Conservation (phyloP, 2,329 filamentous ascomycete species). For the Xylariaceae sp. region DNA sequence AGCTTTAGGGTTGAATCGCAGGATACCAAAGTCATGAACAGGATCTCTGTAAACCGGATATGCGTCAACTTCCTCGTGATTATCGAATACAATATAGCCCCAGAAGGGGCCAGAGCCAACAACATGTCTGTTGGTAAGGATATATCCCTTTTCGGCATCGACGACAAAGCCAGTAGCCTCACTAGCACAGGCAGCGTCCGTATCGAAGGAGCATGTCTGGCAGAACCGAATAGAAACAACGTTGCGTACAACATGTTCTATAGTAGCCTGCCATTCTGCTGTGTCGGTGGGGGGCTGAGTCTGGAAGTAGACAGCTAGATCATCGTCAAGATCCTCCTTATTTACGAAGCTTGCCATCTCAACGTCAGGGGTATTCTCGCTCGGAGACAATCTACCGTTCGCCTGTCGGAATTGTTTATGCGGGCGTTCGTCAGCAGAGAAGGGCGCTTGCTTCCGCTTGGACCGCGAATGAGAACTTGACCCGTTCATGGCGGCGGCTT, state of each 20-base stretch:
- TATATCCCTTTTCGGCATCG: constrained; percentile 88
- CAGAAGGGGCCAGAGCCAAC: constrained; percentile 95
- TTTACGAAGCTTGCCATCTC: constrained; percentile 33
- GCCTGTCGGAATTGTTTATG: constrained; percentile 47
- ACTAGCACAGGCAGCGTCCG: constrained; percentile 89
- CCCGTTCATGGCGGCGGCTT: constrained; percentile 46
- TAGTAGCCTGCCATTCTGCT: constrained; percentile 92
- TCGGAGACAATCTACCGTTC: constrained; percentile 54
- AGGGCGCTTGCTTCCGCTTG: constrained; percentile 55
- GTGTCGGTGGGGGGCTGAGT: constrained; percentile 55
- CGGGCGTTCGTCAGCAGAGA: constrained; percentile 45
- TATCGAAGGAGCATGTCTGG: constrained; percentile 96
- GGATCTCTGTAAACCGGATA: constrained; percentile 97
- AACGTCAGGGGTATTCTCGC: constrained; percentile 52
- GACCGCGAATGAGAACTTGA: constrained; percentile 44
- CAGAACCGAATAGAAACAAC: constrained; percentile 99
- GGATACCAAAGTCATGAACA: constrained; percentile 96
- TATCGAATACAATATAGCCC: constrained; percentile 98
- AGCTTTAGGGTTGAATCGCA: constrained; percentile 91
- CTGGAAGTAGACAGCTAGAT: constrained; percentile 44
- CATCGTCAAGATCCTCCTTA: constrained; percentile 46
- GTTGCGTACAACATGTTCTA: constrained; percentile 90
- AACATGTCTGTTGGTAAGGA: constrained; percentile 88
- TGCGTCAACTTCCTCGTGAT: constrained; percentile 95
- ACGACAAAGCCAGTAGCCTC: constrained; percentile 98